A percentile compares a stretch with the other conserved stretches of the same genome.
Conservation (phyloP, 2,329 filamentous ascomycete species). For the Ciborinia camelliae region DNA sequence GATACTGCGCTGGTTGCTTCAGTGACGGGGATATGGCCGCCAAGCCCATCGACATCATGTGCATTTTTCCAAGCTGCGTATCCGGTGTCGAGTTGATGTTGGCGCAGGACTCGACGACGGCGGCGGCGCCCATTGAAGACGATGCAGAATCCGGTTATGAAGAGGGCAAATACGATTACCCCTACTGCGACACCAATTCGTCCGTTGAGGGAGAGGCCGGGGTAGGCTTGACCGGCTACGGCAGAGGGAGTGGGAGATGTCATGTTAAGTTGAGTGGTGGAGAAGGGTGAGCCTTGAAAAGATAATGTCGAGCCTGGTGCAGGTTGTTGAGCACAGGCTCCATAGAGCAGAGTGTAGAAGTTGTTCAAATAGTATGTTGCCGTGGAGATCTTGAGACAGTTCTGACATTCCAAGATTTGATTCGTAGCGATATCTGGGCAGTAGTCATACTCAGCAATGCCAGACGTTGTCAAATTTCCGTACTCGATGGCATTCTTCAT, state of each 20-base stretch:
- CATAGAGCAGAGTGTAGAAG: constrained; percentile 44
- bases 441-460: constrained; percentile 48
- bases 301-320: constrained; percentile 47
- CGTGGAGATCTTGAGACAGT: constrained; percentile 45
- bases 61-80: constrained; percentile 30
- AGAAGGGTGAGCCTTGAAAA: constrained; percentile 52
- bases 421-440: constrained; percentile 48
- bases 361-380: constrained; percentile 49
- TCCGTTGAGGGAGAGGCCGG: constrained; percentile 49
- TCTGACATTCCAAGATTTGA: constrained; percentile 44
- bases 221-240: constrained; percentile 27
- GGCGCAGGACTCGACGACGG: constrained; percentile 50
- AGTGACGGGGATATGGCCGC: constrained; percentile 15
- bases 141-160: constrained; percentile 49
- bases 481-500: constrained; percentile 48
- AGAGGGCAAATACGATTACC: constrained; percentile 47
- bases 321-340: constrained; percentile 54
- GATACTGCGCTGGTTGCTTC: constrained; percentile 10
- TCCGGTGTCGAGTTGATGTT: constrained; percentile 33
- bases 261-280: constrained; percentile 46
- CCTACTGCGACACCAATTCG: constrained; percentile 58
- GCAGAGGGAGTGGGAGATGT: constrained; percentile 46
- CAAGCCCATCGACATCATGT: constrained; percentile 18
- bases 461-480: constrained; percentile 47
- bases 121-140: constrained; percentile 56